These are phyloP conservation scores for Helicocarpus griseus DNA, from an alignment of 2,329 filamentous ascomycete genomes.

Conservation along the genomic window DNA sequence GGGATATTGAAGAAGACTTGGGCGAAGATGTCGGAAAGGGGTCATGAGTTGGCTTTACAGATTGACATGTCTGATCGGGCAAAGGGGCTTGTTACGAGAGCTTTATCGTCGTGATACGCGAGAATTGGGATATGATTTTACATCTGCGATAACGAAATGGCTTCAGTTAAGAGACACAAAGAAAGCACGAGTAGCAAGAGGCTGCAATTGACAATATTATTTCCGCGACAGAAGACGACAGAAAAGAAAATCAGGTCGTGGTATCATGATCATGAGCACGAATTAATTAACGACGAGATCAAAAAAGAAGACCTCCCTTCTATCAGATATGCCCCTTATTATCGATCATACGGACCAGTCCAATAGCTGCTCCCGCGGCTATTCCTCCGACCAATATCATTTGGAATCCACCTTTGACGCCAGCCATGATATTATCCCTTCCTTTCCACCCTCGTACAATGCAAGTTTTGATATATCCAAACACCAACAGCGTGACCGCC, in stretches of 20 bases:
- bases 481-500: slow-evolving; percentile 31
- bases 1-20: slow-evolving; percentile 63
- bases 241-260: too few species aligned
- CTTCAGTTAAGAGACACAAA: too few species aligned
- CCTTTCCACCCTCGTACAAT: slow-evolving; percentile 37
- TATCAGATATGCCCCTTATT: neutral
- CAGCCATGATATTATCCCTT: slow-evolving; percentile 40
- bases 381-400: slow-evolving; percentile 56
- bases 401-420: slow-evolving; percentile 51
- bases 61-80: slow-evolving; percentile 57
- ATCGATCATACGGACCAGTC: slow-evolving; percentile 50
- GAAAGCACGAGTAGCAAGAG: too few species aligned
- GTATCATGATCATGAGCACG: too few species aligned
- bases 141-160: too few species aligned
- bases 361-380: slow-evolving; percentile 57
- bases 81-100: slow-evolving; percentile 53
- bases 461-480: slow-evolving; percentile 37
- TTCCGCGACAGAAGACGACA: too few species aligned
- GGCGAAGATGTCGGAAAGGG: slow-evolving; percentile 61
- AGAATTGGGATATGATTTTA: slow-evolving; percentile 8
- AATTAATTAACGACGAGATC: too few species aligned
- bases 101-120: slow-evolving; percentile 37
- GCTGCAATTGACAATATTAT: too few species aligned
- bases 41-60: slow-evolving; percentile 53
- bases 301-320: neutral